These are phyloP conservation scores for Penicillium desertorum DNA, from an alignment of 495 filamentous ascomycete genomes.

Conservation along the genomic window DNA sequence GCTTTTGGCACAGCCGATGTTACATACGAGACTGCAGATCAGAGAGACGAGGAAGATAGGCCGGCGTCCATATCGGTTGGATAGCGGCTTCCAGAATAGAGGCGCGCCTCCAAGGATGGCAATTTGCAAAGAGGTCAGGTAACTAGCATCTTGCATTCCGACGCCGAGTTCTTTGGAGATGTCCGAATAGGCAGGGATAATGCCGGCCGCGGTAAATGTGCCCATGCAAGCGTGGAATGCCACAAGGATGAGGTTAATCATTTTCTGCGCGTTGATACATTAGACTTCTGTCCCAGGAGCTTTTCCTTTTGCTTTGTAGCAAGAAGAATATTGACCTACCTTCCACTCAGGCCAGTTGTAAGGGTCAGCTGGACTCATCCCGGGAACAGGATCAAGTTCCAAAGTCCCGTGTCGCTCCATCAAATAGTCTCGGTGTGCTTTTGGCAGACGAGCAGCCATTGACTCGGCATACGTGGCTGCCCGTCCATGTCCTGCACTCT, in stretches of 20 bases:
- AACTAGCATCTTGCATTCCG: conserved; percentile 43
- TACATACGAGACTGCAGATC: conserved; percentile 44
- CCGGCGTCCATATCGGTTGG: conserved; percentile 56
- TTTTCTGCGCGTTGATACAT: conserved; percentile 45
- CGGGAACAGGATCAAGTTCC: conserved; percentile 53
- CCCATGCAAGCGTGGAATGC: conserved; percentile 57
- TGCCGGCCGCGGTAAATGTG: conserved; percentile 54
- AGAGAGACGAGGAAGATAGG: conserved; percentile 52
- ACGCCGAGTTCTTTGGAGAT: conserved; percentile 45
- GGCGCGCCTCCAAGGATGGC: conserved; percentile 49
- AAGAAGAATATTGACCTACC: conserved; percentile 30
- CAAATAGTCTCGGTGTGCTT: conserved; percentile 51
- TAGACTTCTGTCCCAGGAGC: conserved; percentile 2
- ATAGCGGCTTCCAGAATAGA: conserved; percentile 56
- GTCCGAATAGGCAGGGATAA: conserved; percentile 51
- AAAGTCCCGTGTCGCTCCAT: conserved; percentile 54
- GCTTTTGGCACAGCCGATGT: conserved; percentile 47
- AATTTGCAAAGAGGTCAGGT: conserved; percentile 54
- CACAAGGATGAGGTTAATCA: conserved; percentile 51
- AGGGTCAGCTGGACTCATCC: conserved; percentile 51
- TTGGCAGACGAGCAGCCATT: conserved; percentile 33
- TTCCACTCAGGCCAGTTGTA: conserved; percentile 59
- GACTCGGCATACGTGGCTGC: conserved; percentile 33
- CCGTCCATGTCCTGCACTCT: conserved; percentile 32
- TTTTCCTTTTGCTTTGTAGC: neutral